Base-by-base conservation (phyloP, 177 flowering plant species). In the Telopea speciosissima region DNA sequence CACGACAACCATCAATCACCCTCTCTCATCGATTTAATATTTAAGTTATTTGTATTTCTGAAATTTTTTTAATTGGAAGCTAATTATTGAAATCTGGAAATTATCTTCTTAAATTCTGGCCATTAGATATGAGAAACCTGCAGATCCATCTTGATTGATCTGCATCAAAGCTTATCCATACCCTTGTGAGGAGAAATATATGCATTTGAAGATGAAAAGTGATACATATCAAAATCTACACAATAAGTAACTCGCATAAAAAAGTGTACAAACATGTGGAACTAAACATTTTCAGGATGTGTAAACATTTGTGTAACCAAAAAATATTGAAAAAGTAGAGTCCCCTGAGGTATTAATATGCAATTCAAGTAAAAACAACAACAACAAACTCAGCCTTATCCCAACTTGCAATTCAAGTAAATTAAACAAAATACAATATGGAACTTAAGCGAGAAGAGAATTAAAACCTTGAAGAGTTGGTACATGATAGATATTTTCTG, bases 391-490 rank as follows among this genome's bases (percentile, higher is more conserved):
- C n/a, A n/a, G n/a, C n/a, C n/a, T n/a, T n/a, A n/a, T n/a, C n/a
- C n/a, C n/a, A n/a, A n/a, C n/a, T n/a, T 49, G 54, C 54, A 49
- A 49, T 49, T 49, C 19, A 49, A 49, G 54, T 12, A 49, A 12
- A 12, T 49, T 12, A 49, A 16, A 49, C 0, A 49, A 12, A 49
- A 49, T 16, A 44, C 14, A 12, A 6, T 49, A 49, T 49, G 54
- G 17, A 49, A 0, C 54, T 49, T 12, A 49, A 49, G n/a, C 63
- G 22, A 52, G 44, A 24, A 65, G 60, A 49, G 22, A 63, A 72
- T 8, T 65, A 75, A 73, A 54, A 88, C 91, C 91, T 86, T 81
- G 83, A 71, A 77, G 42, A 52, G 25, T 75, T 63, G 83, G 76
- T 66, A 76, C 59, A 58, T 72, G 74, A 68, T 83, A 85, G 73